Evolutionary conservation across 495 filamentous ascomycete species (phyloP), one percentile per base, ranked within the genome.

Genomic region (Neurospora cerealis): DNA sequence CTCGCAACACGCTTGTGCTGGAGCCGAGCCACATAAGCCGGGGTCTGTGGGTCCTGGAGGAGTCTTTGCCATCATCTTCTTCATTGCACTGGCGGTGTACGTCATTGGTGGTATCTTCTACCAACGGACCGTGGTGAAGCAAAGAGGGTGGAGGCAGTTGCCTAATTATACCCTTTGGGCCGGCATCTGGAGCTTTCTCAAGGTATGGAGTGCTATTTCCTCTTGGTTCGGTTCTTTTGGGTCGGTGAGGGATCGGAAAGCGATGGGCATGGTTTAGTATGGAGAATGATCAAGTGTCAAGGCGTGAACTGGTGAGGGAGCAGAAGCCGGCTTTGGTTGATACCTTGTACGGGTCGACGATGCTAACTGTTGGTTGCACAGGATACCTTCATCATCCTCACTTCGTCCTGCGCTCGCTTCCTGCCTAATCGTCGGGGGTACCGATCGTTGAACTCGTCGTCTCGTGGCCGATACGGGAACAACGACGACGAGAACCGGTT

Each of bases 131-230:
- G 96, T 99, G 72, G 93, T 94, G 84, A 93, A 98, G 80, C 94
- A 96, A 72, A 87, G 96, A 40, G 96, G 96, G 37, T 99, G 95
- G 96, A 88, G 92, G 75, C 96, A 98, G 79, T 86, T 98, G 73
- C 96, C 96, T 19, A 98, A 99, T 82, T 98, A 95, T 84, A 89
- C 87, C 74, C 86, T 97, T 70, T 99, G 96, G 96, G 90, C 93
- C 38, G 91, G 93, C n/a, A 91, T 97, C 48, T 87, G 92, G 75
- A 89, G 90, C 71, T 96, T 97, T 77, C 77, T 97, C 73, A 91
- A 86, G 87, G 96, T 97, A 89, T 24, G 70, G 38, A 71, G 5
- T 36, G 28, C 34, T 71, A 32, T 46, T 73, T 72, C 72, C 36
- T 71, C 28, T 24, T 36, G 15, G 4, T 15, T 24, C 6, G 28